phyloP scores from a whole-genome alignment of 2,329 filamentous ascomycete species.

The Pseudogymnoascus pannorum region DNA sequence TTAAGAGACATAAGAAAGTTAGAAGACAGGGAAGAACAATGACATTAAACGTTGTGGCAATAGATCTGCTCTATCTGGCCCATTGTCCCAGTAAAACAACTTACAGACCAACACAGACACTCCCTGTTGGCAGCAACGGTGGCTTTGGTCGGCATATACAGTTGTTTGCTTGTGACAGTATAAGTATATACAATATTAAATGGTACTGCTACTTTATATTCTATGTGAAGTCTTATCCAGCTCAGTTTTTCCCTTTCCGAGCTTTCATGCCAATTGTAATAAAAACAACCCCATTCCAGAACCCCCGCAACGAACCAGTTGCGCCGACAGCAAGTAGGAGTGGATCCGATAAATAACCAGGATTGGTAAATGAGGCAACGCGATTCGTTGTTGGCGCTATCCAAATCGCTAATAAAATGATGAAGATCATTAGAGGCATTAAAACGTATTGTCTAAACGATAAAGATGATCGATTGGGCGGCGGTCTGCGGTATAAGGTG shows the following conservation, averaged over 20 bases:
- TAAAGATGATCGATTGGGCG: constrained; percentile 23
- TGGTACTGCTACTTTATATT: not conserved
- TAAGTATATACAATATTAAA: not conserved
- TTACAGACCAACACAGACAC: not conserved
- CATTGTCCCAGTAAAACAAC: not conserved
- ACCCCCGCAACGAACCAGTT: constrained; percentile 50
- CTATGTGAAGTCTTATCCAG: not conserved
- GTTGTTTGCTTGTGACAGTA: not conserved
- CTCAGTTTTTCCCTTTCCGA: constrained; percentile 8
- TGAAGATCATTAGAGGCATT: constrained; percentile 58
- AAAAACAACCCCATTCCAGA: constrained; percentile 61
- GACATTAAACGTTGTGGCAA: not conserved
- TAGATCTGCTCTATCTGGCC: not conserved
- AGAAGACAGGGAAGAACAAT: not conserved
- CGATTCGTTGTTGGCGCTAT: constrained; percentile 68
- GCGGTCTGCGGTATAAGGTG: constrained; percentile 17
- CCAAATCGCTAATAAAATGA: constrained; percentile 61
- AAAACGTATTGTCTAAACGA: constrained; percentile 34
- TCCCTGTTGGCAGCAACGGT: not conserved
- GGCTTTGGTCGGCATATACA: not conserved
- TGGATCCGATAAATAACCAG: constrained; percentile 60
- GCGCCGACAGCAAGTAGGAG: constrained; percentile 59
- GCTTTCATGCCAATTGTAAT: constrained; percentile 32
- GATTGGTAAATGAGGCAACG: constrained; percentile 44
- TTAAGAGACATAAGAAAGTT: not conserved